Evolutionary conservation across 305 asterid species (phyloP), one percentile per base, ranked within the genome.

Genomic region (Fraxinus sp.): DNA sequence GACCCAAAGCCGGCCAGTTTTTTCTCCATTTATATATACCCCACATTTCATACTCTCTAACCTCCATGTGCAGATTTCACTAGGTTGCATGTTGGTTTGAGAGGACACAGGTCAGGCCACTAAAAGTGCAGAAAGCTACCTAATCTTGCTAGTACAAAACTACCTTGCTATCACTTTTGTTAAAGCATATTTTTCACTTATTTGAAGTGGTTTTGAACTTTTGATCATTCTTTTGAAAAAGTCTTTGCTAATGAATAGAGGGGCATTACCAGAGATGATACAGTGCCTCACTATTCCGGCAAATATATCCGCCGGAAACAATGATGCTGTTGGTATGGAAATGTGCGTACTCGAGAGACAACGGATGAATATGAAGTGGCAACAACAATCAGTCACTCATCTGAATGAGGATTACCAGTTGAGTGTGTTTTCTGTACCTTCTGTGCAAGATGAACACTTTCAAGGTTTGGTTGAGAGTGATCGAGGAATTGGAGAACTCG

Each of bases 311-410:
- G 79, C 77, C 28, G 81, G 83, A 24, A 59, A 74, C 39, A 85
- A 71, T 13, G 78, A 79, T 36, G 46, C 59, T 22, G 68, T 79
- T 36, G 46, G 68, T 37, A 78, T 79, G 22, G 90, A 84, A 37
- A 79, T 89, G 88, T 85, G 88, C 74, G 90, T 90, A 83, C 86
- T 88, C 0, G 94, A 92, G 68, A 85, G 91, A 24, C 95, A 89
- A 80, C 89, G 82, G 59, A 87, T 76, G 1, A 81, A 87, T 20
- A 80, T 81, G 79, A 90, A 86, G 62, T 90, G 94, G 92, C 91
- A 89, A 64, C 57, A 46, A 46, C 89, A 64, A 26, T 78, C 83
- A 35, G 1, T 81, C 11, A 7, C 49, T 81, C 91, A 79, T 74
- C 84, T 87, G 83, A 64, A 80, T 32, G 89, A 76, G 9, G 83